Evolutionary conservation across 1,284 basidiomycete species (phyloP), one percentile per base, ranked within the genome.

Genomic region (Abortiporus biennis): DNA sequence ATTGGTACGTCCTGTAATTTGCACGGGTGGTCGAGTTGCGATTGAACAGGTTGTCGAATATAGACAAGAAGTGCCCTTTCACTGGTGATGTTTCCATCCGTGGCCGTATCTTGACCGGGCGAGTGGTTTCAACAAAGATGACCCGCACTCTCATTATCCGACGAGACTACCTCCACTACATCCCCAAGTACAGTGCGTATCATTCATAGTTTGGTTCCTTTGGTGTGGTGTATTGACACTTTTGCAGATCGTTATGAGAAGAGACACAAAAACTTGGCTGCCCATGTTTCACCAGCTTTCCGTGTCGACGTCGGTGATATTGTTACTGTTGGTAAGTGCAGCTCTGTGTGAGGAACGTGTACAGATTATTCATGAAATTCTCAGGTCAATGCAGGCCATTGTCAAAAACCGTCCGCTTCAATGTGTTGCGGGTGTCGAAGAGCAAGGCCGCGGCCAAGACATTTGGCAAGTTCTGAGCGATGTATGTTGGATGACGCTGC

Each of bases 1-100:
- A 92, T 99, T 63, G 92, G 88, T 92, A 62, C 51, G 86, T 72
- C 40, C 34, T 21, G n/a, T 36, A 41, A 40, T 34, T 17, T n/a
- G 9, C 29, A 24, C 15, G 38, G 3, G 31, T 12, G 38, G 36
- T 39, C n/a, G 12, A 27, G 16, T 22, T 17, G 20, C 15, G 17
- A 15, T 25, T 39, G n/a, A 6, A 6, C 5, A 29, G n/a, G 12
- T 15, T 24, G 15, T 11, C 11, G 45, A 38, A 25, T 36, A 25
- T 47, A 92, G 95, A 99, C 83, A 99, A 99, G 79, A 99, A 99
- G 76, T 99, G 94, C 76, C 94, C 94, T 38, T 97, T 95, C 78
- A 94, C 91, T 55, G 90, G 94, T 53, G 75, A 92, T 54, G 75
- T 97, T 58, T 98, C 96, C 46, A 99, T 99, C 69, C 95, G 96